A percentile compares a stretch with the other conserved stretches of the same genome.
phyloP scores from a whole-genome alignment of 2,329 filamentous ascomycete genomes.

The Eutypella sp. region DNA sequence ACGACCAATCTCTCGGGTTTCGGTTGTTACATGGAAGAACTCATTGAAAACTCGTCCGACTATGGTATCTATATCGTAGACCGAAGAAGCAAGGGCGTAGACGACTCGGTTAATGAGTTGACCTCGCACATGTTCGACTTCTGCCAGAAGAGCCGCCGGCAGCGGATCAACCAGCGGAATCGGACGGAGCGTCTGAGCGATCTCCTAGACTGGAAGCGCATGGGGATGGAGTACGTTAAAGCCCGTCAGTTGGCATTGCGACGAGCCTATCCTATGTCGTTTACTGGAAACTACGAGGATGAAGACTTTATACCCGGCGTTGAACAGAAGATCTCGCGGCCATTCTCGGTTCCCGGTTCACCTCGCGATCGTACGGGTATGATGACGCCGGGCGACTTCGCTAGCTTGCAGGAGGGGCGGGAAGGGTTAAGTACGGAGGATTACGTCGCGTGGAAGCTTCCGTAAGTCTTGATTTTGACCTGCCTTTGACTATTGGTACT shows the following conservation, averaged over 20 bases:
- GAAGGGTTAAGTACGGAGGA: slow-evolving; percentile 95
- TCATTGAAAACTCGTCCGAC: slow-evolving; percentile 96
- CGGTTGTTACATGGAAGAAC: slow-evolving; percentile 98
- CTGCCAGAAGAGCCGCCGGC: slow-evolving; percentile 83
- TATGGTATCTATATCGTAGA: slow-evolving; percentile 99
- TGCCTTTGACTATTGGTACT: slow-evolving; percentile 14
- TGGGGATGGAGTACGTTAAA: slow-evolving; percentile 99
- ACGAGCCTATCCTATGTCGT: slow-evolving; percentile 85
- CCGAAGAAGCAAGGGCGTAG: slow-evolving; percentile 87
- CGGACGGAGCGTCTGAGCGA: slow-evolving; percentile 92
- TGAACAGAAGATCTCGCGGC: slow-evolving; percentile 91
- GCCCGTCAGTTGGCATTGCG: slow-evolving; percentile 87
- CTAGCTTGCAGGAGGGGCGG: slow-evolving; percentile 86
- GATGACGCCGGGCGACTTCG: slow-evolving; percentile 99
- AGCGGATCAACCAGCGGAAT: slow-evolving; percentile 98
- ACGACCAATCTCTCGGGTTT: slow-evolving; percentile 97
- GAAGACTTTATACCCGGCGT: slow-evolving; percentile 88
- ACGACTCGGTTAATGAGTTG: slow-evolving; percentile 95
- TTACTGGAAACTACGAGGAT: slow-evolving; percentile 67
- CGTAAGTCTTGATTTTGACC: slow-evolving; percentile 60
- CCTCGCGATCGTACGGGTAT: slow-evolving; percentile 87
- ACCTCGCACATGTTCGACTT: slow-evolving; percentile 93
- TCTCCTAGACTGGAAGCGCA: slow-evolving; percentile 96
- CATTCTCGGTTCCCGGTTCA: slow-evolving; percentile 89
- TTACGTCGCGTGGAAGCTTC: slow-evolving; percentile 96